A percentile compares a stretch with the other conserved stretches of the same genome.
Conservation (phyloP, 2,329 filamentous ascomycete species). For the Fusarium devonianum region DNA sequence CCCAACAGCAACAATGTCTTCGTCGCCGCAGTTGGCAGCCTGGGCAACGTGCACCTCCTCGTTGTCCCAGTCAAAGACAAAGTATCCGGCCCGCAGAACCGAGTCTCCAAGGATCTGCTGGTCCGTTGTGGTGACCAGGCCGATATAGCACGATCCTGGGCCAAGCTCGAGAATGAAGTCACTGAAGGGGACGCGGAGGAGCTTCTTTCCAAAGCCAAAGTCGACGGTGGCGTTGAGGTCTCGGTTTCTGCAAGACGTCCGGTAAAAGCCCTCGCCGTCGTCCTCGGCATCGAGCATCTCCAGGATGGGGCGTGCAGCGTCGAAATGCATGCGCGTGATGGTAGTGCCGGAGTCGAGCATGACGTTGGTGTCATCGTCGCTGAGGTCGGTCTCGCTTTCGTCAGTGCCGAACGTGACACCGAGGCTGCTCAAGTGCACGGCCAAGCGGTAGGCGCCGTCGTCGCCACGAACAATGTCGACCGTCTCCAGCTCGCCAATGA, state of each 20-base stretch:
- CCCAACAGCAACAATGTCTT: constrained; percentile 49
- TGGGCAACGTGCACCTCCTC: constrained; percentile 51
- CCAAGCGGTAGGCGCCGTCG: constrained; percentile 49
- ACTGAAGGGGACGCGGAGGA: constrained; percentile 52
- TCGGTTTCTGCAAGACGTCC: constrained; percentile 52
- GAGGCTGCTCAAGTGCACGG: constrained; percentile 43
- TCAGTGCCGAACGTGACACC: constrained; percentile 42
- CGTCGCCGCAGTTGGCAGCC: constrained; percentile 50
- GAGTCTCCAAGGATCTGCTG: constrained; percentile 55
- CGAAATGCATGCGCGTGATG: constrained; percentile 54
- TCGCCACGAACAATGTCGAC: constrained; percentile 52
- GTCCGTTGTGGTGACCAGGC: constrained; percentile 49
- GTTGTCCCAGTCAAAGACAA: constrained; percentile 57
- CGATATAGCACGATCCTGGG: constrained; percentile 52
- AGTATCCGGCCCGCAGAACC: constrained; percentile 54
- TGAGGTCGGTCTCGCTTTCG: constrained; percentile 38
- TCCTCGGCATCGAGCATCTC: constrained; percentile 51
- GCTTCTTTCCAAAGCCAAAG: constrained; percentile 55
- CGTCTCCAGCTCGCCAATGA: constrained; percentile 53
- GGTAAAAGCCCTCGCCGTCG: constrained; percentile 53
- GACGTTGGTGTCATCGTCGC: constrained; percentile 48
- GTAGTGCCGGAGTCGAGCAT: constrained; percentile 63
- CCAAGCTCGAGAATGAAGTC: constrained; percentile 59
- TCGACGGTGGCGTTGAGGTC: constrained; percentile 51
- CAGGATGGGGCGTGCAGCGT: constrained; percentile 53